Base-by-base conservation (phyloP, 495 filamentous ascomycete species). In the Rusavskia elegans region DNA sequence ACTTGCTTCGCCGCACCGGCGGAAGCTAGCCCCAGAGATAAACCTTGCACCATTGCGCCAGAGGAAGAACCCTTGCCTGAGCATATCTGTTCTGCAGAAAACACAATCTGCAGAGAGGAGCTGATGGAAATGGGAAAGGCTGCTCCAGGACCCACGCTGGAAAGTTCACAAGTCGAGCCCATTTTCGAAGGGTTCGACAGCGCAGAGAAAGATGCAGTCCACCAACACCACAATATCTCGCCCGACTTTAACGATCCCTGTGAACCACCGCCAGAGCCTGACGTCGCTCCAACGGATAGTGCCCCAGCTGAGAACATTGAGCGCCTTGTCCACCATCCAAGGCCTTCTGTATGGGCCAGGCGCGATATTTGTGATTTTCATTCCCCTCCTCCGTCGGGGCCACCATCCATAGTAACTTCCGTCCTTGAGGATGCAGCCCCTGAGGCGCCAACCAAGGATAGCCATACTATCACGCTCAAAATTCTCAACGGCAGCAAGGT, bases 401-500 rank as follows among this genome's bases (percentile, higher is more conserved):
- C 51, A 48, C 20, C 51, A 35, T 53, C 51, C 35, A 53, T 21
- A 41, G 52, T 38, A 27, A 54, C 45, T 54, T 54, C 52, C 52
- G 25, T 50, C 45, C 45, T 54, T 50, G 52, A 54, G 52, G 45
- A 45, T 49, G 45, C 52, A 50, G 45, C 45, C 16, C 45, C 45
- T 50, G 52, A 54, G 52, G 36, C 52, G 36, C 45, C 52, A 50
- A 54, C 52, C 29, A 32, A 50, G 38, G 45, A 54, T 54, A 40
- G 52, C 45, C 45, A 49, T 50, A 54, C 52, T 44, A 54, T 54
- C 45, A 50, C 45, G 30, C 52, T 54, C 52, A 50, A 50, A 41
- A 54, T 54, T 41, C 52, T 54, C 30, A 50, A 49, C 44, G 52
- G 52, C 36, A 50, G 52, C 45, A 54, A 29, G 52, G 23, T 50